Evolutionary conservation across 2,329 filamentous ascomycete species (phyloP), one percentile per base, ranked within the genome.

Genomic region (Curvularia spicifera): DNA sequence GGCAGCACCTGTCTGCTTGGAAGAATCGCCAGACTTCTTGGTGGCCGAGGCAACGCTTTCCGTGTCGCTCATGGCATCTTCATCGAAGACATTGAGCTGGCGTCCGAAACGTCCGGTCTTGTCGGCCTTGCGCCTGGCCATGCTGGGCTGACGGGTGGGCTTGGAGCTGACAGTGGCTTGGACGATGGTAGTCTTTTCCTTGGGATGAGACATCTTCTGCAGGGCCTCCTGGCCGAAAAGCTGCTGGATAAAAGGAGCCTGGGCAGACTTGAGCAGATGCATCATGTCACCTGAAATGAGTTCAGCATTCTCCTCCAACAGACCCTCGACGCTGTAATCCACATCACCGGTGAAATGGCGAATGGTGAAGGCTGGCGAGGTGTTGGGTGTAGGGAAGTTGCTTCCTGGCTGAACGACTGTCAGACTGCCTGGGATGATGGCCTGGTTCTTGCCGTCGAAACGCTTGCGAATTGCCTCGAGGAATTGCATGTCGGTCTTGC

Each of bases 331-430:
- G 2, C 91, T 89, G 73, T 99, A 99, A 60, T 99, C 95, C 5
- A 99, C 91, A 74, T 98, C 95, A 50, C 95, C 95, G 39, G 94
- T 94, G 77, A 96, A 99, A 77, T 99, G 95, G 77, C 91, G 93
- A 56, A 99, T 88, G 0, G 93, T 93, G 79, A 99, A 99, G 9
- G 86, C 85, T 5, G 92, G 89, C 0, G 90, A 84, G 0, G 86
- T 84, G 77, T 96, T 96, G 61, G 91, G 89, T 0, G 93, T 94
- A 49, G 89, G 82, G 77, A 97, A 97, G 76, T 97, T 97, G 80
- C 91, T 95, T 51, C 93, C 93, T 5, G 91, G 91, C 26, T 96
- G 82, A 63, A 89, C 88, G 28, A 91, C 85, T 0, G 88, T 93
- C 1, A 91, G 82, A 46, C 88, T 87, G 52, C 89, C 87, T 4